Conservation (phyloP, 2,329 filamentous ascomycete species). For the Diaporthe longicolla region DNA sequence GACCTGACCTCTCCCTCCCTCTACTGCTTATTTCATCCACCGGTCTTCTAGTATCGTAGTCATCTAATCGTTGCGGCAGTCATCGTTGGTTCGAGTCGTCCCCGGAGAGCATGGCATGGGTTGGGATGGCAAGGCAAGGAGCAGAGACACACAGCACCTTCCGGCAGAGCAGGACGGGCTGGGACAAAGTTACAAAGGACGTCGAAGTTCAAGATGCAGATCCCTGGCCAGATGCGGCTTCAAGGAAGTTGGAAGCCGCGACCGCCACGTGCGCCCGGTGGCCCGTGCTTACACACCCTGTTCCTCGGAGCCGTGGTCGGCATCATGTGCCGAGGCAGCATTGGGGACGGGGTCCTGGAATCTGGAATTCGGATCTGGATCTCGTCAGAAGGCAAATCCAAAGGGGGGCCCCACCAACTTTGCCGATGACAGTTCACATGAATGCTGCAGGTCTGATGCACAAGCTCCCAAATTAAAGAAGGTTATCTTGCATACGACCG, state of each 20-base stretch:
- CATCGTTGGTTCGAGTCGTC: slow-evolving; percentile 14
- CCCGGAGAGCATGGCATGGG: not conserved
- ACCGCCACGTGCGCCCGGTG: slow-evolving; percentile 37
- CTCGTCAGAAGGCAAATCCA: slow-evolving; percentile 15
- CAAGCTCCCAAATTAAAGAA: slow-evolving; percentile 3
- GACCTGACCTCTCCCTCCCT: not conserved
- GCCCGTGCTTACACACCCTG: slow-evolving; percentile 2
- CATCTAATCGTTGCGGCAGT: slow-evolving; percentile 8
- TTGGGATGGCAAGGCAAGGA: not conserved
- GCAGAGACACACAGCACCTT: slow-evolving; percentile 13
- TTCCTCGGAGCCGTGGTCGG: slow-evolving; percentile 31
- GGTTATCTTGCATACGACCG: slow-evolving; percentile 23
- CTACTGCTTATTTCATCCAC: slow-evolving; percentile 11
- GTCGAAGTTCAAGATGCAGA: slow-evolving; percentile 29
- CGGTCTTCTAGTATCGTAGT: not conserved
- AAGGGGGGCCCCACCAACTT: slow-evolving; percentile 1
- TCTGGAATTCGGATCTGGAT: slow-evolving; percentile 15
- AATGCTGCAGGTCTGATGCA: slow-evolving; percentile 6
- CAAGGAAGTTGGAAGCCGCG: slow-evolving; percentile 29
- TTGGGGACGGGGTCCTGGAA: not conserved
- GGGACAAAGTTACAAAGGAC: slow-evolving; percentile 19
- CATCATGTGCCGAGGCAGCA: slow-evolving; percentile 15
- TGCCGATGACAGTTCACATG: slow-evolving; percentile 30
- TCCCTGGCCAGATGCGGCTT: slow-evolving; percentile 30
- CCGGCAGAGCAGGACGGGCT: not conserved